Conservation (phyloP, 2,329 filamentous ascomycete genomes). For the Penicillium sclerotigenum region DNA sequence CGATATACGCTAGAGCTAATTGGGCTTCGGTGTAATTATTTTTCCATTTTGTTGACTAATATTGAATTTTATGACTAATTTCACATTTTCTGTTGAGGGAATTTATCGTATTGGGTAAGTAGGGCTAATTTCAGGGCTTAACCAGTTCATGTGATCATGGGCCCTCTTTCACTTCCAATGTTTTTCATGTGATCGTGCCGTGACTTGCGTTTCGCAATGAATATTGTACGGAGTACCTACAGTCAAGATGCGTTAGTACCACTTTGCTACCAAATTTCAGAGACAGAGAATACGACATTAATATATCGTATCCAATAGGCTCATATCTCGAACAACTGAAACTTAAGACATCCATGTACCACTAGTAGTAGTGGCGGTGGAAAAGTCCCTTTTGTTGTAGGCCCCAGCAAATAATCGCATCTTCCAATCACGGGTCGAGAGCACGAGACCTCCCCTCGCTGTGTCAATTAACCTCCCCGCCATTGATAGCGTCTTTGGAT, state of each 20-base stretch:
- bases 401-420: slow-evolving; percentile 8
- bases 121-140: background rate
- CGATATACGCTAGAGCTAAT: slow-evolving; percentile 24
- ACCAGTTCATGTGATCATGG: background rate
- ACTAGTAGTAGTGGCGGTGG: background rate
- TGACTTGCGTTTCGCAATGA: background rate
- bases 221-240: background rate
- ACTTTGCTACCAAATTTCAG: background rate
- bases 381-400: background rate
- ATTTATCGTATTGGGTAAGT: background rate
- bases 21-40: slow-evolving; percentile 12
- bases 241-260: background rate
- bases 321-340: background rate
- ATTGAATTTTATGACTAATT: slow-evolving; percentile 2
- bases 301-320: background rate
- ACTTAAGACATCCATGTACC: background rate
- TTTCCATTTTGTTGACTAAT: slow-evolving; percentile 5
- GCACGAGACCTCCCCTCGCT: slow-evolving; percentile 35
- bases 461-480: slow-evolving; percentile 12
- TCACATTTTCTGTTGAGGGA: background rate
- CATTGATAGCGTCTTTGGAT: background rate
- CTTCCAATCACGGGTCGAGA: slow-evolving; percentile 29
- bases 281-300: background rate
- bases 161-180: background rate
- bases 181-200: slow-evolving; percentile 3